These are phyloP conservation scores for Sesbania bispinosa DNA, from an alignment of 306 rosid genomes.

Conservation along the genomic window DNA sequence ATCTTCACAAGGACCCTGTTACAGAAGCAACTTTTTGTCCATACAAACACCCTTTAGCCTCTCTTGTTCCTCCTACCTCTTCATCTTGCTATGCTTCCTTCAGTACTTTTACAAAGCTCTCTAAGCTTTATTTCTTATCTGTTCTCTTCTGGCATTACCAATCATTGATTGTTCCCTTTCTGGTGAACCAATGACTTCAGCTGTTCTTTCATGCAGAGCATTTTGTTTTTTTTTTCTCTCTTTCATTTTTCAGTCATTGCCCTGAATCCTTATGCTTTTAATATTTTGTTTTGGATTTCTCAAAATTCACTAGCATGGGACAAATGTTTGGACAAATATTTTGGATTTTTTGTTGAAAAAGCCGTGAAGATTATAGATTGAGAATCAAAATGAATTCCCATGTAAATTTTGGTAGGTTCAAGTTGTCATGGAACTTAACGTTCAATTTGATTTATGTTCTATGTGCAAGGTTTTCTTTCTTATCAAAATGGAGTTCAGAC, in stretches of 20 bases:
- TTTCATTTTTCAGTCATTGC: not conserved
- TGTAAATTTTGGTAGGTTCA: conserved; percentile 28
- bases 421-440: conserved; percentile 20
- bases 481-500: conserved; percentile 60
- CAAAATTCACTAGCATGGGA: not conserved
- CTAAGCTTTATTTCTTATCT: too few species aligned
- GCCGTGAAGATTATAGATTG: conserved; percentile 16
- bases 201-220: not conserved
- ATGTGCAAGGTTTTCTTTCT: conserved; percentile 14
- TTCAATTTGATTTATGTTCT: conserved; percentile 7
- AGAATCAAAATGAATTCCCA: conserved; percentile 6
- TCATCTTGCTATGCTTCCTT: too few species aligned
- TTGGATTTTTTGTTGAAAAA: not conserved
- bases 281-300: not conserved
- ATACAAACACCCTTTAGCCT: too few species aligned
- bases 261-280: not conserved
- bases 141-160: not conserved
- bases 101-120: too few species aligned
- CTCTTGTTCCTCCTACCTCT: too few species aligned
- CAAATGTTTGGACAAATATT: not conserved
- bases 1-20: too few species aligned
- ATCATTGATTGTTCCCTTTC: too few species aligned
- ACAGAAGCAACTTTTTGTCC: too few species aligned
- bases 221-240: not conserved
- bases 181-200: too few species aligned